phyloP scores from a whole-genome alignment of 1,284 basidiomycete genomes.

The Ganoderma resinaceum region DNA sequence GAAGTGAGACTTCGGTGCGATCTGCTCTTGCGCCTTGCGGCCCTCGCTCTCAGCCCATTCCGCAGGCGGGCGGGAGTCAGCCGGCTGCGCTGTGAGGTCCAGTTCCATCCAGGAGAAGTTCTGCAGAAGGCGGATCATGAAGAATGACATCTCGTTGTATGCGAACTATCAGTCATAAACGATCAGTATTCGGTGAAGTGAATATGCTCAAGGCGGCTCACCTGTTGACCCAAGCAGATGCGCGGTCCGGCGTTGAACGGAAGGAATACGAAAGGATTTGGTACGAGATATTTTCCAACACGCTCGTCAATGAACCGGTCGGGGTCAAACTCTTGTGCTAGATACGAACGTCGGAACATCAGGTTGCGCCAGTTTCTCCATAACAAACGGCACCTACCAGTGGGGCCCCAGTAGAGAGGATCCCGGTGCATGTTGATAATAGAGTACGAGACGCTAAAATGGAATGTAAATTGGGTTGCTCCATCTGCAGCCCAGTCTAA shows the following conservation, averaged over 20 bases:
- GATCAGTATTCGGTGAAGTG: not conserved
- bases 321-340: constrained; percentile 54
- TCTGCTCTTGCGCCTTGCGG: constrained; percentile 31
- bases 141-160: constrained; percentile 52
- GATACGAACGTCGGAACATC: not conserved
- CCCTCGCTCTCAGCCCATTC: constrained; percentile 26
- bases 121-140: constrained; percentile 52
- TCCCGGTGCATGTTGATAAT: constrained; percentile 70
- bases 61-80: constrained; percentile 30
- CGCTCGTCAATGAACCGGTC: constrained; percentile 51
- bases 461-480: not conserved
- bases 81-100: constrained; percentile 35
- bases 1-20: constrained; percentile 32
- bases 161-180: constrained; percentile 42
- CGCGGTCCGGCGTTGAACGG: constrained; percentile 59
- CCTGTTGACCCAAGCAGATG: constrained; percentile 56
- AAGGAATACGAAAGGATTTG: constrained; percentile 56
- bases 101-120: constrained; percentile 53
- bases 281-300: constrained; percentile 42
- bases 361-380: not conserved
- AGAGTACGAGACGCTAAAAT: constrained; percentile 53
- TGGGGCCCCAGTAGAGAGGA: constrained; percentile 69
- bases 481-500: not conserved
- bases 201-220: constrained; percentile 15
- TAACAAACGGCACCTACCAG: constrained; percentile 49